phyloP scores from a whole-genome alignment of 164 flowering plant genomes.

The Chimonanthus praecox region DNA sequence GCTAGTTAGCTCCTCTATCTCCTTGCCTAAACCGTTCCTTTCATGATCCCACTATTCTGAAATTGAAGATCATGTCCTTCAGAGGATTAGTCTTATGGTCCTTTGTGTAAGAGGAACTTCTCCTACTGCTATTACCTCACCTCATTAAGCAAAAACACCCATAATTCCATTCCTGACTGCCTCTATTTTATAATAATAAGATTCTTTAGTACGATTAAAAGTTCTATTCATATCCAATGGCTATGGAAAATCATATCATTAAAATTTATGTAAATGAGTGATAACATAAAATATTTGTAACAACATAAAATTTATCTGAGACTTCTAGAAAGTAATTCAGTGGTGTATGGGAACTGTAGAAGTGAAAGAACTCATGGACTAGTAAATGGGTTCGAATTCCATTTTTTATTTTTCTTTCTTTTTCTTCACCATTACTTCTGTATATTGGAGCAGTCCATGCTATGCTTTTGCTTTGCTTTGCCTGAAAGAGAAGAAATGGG shows the following conservation, averaged over 20 bases:
- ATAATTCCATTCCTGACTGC: no score
- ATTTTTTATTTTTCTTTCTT: neutral
- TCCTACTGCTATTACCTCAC: neutral
- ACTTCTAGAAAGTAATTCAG: no score
- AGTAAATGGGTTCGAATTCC: neutral
- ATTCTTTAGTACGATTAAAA: no score
- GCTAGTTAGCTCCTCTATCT: no score
- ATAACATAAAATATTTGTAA: neutral
- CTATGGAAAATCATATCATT: no score
- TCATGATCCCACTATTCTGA: neutral
- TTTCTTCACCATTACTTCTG: slow-evolving; percentile 1
- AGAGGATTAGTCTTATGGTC: neutral
- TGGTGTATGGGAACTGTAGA: neutral
- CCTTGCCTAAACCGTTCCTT: no score
- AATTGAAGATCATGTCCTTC: neutral
- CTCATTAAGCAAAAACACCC: neutral
- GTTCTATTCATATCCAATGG: no score
- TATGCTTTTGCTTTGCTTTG: slow-evolving; percentile 44
- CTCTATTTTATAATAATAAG: no score
- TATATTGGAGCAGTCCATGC: slow-evolving; percentile 31
- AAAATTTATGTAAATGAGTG: no score
- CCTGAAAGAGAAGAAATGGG: slow-evolving; percentile 34
- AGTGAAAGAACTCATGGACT: neutral
- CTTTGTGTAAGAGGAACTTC: neutral
- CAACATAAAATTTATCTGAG: neutral